These are phyloP conservation scores for Suillus brevipes DNA, from an alignment of 768 basidiomycete species.

Conservation along the genomic window DNA sequence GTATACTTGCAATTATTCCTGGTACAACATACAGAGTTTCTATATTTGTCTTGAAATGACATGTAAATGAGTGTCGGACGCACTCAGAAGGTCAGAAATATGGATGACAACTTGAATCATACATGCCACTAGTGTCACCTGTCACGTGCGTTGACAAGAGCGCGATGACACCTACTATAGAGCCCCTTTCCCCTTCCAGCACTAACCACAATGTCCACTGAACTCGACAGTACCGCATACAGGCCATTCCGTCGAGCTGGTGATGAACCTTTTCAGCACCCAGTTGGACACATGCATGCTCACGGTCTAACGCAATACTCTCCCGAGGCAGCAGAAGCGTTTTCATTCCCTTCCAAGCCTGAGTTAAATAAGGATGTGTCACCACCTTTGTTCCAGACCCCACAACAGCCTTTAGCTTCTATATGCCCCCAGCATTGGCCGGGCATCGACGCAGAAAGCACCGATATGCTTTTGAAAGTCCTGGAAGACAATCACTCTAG, in stretches of 20 bases:
- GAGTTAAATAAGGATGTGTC: too few species aligned
- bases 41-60: not conserved
- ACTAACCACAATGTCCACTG: constrained; percentile 17
- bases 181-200: not conserved
- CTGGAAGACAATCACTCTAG: constrained; percentile 32
- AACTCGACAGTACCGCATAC: constrained; percentile 12
- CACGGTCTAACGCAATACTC: constrained; percentile 27
- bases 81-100: not conserved
- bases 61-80: not conserved
- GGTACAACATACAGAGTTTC: not conserved
- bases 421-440: constrained; percentile 28
- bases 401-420: constrained; percentile 12
- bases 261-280: constrained; percentile 23
- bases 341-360: constrained; percentile 13
- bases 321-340: constrained; percentile 19
- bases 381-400: constrained; percentile 9
- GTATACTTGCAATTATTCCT: not conserved
- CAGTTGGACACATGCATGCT: constrained; percentile 16
- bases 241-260: constrained; percentile 21
- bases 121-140: not conserved
- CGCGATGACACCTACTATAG: too few species aligned
- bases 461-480: constrained; percentile 16
- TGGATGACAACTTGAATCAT: too few species aligned
- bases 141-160: not conserved
- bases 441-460: constrained; percentile 30